Conservation (phyloP, 352 stramenopile species). For the Phytophthora cactorum region DNA sequence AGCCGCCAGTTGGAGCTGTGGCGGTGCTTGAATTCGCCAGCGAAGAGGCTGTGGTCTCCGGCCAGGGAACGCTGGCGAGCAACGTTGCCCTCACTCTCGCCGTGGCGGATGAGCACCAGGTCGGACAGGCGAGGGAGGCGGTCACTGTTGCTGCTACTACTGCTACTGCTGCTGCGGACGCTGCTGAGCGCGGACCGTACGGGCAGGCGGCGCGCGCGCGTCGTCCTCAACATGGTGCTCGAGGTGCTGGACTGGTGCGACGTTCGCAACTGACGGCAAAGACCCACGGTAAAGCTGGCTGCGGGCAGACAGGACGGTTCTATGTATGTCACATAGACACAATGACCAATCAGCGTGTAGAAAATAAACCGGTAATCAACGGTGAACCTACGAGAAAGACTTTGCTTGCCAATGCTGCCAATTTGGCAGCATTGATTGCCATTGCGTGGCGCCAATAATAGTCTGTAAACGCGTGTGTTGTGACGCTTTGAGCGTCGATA, state of each 20-base stretch:
- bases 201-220: conserved; percentile 15
- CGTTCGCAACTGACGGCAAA: conserved; percentile 36
- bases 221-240: conserved; percentile 29
- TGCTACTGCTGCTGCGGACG: conserved; percentile 10
- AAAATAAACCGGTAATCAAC: conserved; percentile 7
- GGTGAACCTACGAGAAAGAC: neutral
- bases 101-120: conserved; percentile 89
- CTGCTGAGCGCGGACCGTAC: neutral
- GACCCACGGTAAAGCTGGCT: conserved; percentile 11
- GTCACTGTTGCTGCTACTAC: conserved; percentile 28
- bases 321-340: conserved; percentile 28
- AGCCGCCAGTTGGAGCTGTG: conserved; percentile 90
- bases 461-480: neutral
- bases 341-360: conserved; percentile 21
- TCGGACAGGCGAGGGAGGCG: conserved; percentile 70
- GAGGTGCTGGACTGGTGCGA: conserved; percentile 20
- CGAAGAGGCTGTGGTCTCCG: conserved; percentile 87
- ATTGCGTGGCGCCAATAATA: neutral
- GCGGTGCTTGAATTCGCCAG: conserved; percentile 89
- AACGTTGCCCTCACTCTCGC: conserved; percentile 90
- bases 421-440: neutral
- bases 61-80: conserved; percentile 82
- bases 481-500: neutral
- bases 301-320: conserved; percentile 8
- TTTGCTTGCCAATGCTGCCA: neutral